These are phyloP conservation scores for Basipetospora chlamydospora DNA, from an alignment of 2,329 filamentous ascomycete genomes.

Conservation along the genomic window DNA sequence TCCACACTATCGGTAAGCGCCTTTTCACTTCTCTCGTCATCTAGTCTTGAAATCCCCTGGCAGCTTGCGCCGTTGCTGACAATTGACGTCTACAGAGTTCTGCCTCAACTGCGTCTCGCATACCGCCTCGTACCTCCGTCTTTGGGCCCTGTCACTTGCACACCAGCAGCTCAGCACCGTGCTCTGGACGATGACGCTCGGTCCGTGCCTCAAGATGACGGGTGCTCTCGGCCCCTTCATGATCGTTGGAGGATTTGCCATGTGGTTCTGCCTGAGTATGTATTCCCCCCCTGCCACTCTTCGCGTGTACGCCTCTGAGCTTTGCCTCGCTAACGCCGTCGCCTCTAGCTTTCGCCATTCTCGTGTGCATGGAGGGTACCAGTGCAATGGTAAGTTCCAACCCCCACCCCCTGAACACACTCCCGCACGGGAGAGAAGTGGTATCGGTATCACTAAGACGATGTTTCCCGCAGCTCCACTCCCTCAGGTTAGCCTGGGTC, in stretches of 20 bases:
- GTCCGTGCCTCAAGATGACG: constrained; percentile 52
- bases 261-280: constrained; percentile 75
- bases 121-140: constrained; percentile 93
- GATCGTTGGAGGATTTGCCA: constrained; percentile 67
- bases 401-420: too few species aligned
- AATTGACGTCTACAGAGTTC: constrained; percentile 52
- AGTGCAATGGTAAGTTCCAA: constrained; percentile 60
- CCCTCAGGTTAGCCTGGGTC: constrained; percentile 84
- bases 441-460: too few species aligned
- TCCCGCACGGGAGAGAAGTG: too few species aligned
- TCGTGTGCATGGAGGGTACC: constrained; percentile 92
- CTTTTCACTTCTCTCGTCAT: neutral
- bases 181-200: constrained; percentile 91
- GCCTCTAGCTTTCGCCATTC: constrained; percentile 34
- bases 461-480: constrained; percentile 44
- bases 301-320: too few species aligned
- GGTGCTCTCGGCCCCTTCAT: constrained; percentile 61
- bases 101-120: constrained; percentile 98
- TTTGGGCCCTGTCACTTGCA: constrained; percentile 92
- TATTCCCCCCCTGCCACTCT: neutral
- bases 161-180: constrained; percentile 96
- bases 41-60: too few species aligned
- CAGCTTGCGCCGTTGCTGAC: too few species aligned
- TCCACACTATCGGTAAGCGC: constrained; percentile 83
- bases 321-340: neutral